Conservation (phyloP, 352 stramenopile genomes). For the Phytophthora kernoviae region DNA sequence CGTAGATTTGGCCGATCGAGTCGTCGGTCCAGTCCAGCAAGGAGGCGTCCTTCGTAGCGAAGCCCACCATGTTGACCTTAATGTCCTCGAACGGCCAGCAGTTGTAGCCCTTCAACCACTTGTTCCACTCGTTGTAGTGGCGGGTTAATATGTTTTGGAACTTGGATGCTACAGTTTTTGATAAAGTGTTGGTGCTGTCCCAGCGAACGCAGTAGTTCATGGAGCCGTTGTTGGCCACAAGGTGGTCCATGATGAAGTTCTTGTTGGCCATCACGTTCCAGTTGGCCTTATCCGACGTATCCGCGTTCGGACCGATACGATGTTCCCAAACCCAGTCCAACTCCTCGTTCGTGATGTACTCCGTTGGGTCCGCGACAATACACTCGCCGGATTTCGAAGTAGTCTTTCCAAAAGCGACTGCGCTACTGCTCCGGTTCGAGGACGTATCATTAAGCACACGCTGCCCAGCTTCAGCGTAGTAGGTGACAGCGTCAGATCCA, state of each 20-base stretch:
- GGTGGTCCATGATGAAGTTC: slow-evolving; percentile 36
- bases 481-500: no score
- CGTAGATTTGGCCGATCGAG: slow-evolving; percentile 35
- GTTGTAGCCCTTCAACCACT: slow-evolving; percentile 26
- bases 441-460: background rate
- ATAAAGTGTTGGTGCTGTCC: slow-evolving; percentile 41
- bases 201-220: slow-evolving; percentile 53
- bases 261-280: slow-evolving; percentile 1
- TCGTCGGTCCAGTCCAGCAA: slow-evolving; percentile 40
- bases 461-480: background rate
- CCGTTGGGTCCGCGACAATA: slow-evolving; percentile 18
- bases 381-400: slow-evolving; percentile 25
- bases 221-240: slow-evolving; percentile 31
- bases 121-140: slow-evolving; percentile 31
- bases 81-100: slow-evolving; percentile 31
- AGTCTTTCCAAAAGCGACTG: slow-evolving; percentile 24
- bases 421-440: background rate
- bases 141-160: slow-evolving; percentile 40
- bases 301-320: slow-evolving; percentile 9
- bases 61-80: slow-evolving; percentile 28
- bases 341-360: slow-evolving; percentile 21
- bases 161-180: slow-evolving; percentile 36
- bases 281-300: background rate
- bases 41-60: slow-evolving; percentile 17
- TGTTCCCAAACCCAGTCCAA: slow-evolving; percentile 30